Conservation (phyloP, 208 protist genomes). For the Entamoeba nuttalli region DNA sequence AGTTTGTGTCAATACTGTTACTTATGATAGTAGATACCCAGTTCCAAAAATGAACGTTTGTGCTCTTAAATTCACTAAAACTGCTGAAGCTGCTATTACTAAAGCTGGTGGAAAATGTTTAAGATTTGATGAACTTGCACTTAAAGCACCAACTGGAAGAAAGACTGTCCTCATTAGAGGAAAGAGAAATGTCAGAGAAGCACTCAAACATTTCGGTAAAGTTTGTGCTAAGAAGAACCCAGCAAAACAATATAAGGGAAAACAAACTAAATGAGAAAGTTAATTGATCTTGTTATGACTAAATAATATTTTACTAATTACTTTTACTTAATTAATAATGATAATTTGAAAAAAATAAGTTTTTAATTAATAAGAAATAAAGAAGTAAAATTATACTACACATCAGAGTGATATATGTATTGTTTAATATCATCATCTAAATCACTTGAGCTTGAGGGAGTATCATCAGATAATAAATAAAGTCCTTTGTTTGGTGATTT, state of each 20-base stretch:
- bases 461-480: neutral
- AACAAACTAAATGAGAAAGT: neutral
- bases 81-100: conserved; percentile 84
- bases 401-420: too few species aligned
- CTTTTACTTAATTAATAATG: neutral
- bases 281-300: neutral
- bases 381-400: neutral
- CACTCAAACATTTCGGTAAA: conserved; percentile 88
- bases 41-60: conserved; percentile 61
- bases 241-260: neutral
- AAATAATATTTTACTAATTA: neutral
- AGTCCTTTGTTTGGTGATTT: neutral
- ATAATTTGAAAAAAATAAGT: neutral
- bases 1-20: conserved; percentile 90
- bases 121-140: conserved; percentile 96
- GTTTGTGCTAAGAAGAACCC: neutral
- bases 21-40: conserved; percentile 84
- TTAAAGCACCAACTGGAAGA: conserved; percentile 78
- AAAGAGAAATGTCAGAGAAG: conserved; percentile 72
- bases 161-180: conserved; percentile 90
- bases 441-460: neutral
- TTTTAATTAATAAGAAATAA: neutral
- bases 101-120: conserved; percentile 88
- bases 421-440: too few species aligned
- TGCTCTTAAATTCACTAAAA: conserved; percentile 91